A percentile compares a stretch with the other conserved stretches of the same genome.
Evolutionary conservation across 805 yeast species (phyloP).

Genomic region (Scheffersomyces spartinae): DNA sequence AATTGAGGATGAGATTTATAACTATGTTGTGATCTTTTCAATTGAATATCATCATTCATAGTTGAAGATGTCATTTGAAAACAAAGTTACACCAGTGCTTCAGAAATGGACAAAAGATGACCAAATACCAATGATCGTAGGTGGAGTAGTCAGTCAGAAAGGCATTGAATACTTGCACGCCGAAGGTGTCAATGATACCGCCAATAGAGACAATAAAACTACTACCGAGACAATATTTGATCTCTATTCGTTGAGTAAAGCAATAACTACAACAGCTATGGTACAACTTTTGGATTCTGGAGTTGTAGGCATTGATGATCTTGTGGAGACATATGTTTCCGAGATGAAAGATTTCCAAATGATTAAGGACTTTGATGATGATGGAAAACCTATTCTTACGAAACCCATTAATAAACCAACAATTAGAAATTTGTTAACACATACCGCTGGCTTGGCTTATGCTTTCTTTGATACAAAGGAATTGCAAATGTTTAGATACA

Average conservation of each 20-base stretch:
- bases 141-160: too few species aligned
- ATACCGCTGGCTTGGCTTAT: conserved; percentile 26
- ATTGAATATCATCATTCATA: too few species aligned
- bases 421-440: conserved; percentile 16
- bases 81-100: too few species aligned
- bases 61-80: too few species aligned
- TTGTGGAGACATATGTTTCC: conserved; percentile 22
- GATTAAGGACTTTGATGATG: conserved; percentile 13
- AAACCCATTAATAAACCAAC: conserved; percentile 18
- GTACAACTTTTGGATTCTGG: conserved; percentile 22
- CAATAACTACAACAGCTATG: conserved; percentile 24
- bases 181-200: too few species aligned
- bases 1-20: too few species aligned
- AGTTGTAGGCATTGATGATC: conserved; percentile 19
- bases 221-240: conserved; percentile 5
- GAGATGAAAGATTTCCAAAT: conserved; percentile 14
- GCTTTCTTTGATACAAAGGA: conserved; percentile 18
- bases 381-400: conserved; percentile 12
- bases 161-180: too few species aligned
- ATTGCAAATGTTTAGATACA: conserved; percentile 5
- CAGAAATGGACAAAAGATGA: too few species aligned
- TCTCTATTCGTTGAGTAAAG: conserved; percentile 20
- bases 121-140: too few species aligned
- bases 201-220: too few species aligned
- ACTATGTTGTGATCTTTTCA: too few species aligned